Conservation (phyloP, 1,284 basidiomycete species). For the Tilletiopsis washingtonensis region DNA sequence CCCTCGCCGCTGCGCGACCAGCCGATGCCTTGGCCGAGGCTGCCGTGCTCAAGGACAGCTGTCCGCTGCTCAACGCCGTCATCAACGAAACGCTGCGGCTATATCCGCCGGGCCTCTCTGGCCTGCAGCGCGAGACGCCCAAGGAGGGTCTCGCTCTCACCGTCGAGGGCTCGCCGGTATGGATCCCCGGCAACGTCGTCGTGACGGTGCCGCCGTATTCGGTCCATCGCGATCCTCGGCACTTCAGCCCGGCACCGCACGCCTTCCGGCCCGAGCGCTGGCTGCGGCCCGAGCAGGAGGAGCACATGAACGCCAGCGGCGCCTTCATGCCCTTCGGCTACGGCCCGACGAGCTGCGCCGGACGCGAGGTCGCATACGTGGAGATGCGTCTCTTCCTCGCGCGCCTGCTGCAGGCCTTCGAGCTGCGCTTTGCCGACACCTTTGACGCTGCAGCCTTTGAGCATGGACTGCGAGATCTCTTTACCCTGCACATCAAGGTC, state of each 20-base stretch:
- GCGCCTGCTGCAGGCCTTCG: not conserved
- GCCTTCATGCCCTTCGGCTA: conserved; percentile 3
- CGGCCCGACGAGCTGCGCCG: conserved; percentile 4
- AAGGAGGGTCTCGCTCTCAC: no score
- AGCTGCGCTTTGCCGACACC: no score
- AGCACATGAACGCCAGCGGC: not conserved
- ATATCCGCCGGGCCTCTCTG: conserved; percentile 15
- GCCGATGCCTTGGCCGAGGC: no score
- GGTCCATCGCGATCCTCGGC: conserved; percentile 15
- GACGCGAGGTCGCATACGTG: not conserved
- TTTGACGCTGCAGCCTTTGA: no score
- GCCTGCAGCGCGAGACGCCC: conserved; percentile 12
- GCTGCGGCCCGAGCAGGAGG: not conserved
- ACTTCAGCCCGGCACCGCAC: conserved; percentile 7
- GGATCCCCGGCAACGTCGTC: conserved; percentile 6
- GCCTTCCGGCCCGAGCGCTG: conserved; percentile 3
- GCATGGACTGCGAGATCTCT: no score
- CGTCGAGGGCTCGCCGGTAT: no score
- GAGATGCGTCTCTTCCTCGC: conserved; percentile 7
- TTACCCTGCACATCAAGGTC: no score
- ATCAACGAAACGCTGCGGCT: conserved; percentile 21
- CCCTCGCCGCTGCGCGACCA: no score
- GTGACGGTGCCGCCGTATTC: conserved; percentile 15
- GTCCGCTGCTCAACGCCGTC: conserved; percentile 18
- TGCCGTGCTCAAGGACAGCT: conserved; percentile 10